Evolutionary conservation across 495 filamentous ascomycete species (phyloP), one percentile per base, ranked within the genome.

Genomic region (Xylaria telfairii): DNA sequence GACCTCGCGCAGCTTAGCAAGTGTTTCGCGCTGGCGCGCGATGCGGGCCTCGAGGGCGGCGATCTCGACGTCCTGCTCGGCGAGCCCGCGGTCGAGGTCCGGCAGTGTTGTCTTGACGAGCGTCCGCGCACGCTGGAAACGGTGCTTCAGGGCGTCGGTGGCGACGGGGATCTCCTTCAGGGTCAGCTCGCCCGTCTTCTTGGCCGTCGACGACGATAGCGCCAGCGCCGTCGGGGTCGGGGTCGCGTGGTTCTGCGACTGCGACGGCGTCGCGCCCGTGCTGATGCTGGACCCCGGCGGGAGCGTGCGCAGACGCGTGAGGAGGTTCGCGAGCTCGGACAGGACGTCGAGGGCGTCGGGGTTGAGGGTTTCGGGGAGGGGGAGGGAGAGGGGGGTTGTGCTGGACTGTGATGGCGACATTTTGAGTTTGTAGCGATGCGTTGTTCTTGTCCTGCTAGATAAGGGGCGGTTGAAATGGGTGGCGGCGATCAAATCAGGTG

Each of bases 41-140:
- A 92, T 87, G 68, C 86, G 83, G 66, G 87, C 90, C 82, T 95
- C 90, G 54, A 98, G 85, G 75, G 91, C 90, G 56, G 72, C 72
- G 56, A 98, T 94, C 84, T 97, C 95, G 49, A 81, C 86, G 71
- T 93, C 87, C 82, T 97, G 94, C 76, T 97, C 93, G 57, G 86
- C 82, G 2, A 93, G 81, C n/a, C 83, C 87, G 63, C 93, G 86
- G 15, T 89, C 82, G 57, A 96, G 85, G 81, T 96, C 94, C 15
- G 92, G 92, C 71, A 98, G 82, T 65, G 81, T 81, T 68, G 88
- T 84, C 60, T 41, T 65, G 15, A 97, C 84, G 47, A 91, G 89
- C 10, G 73, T 82, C 21, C 92, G 85, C 60, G 95, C 95, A 72
- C 89, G 91, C 76, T 93, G 90, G 65, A 98, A 87, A 77, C 92